Conservation (phyloP, 2,329 filamentous ascomycete genomes). For the Nigrospora oryzae region DNA sequence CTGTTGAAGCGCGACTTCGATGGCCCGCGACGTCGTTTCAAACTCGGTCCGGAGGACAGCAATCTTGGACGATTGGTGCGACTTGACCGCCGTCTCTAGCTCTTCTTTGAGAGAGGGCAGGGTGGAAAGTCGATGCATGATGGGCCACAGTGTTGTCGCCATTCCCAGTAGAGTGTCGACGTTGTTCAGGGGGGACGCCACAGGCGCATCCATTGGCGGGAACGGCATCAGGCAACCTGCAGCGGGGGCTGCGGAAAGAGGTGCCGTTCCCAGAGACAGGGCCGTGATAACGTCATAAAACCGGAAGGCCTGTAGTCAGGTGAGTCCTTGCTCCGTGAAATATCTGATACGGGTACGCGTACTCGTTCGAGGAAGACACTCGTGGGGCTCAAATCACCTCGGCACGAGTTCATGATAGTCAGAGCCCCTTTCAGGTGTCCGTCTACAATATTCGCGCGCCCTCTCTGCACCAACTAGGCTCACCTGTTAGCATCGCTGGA, state of each 20-base stretch:
- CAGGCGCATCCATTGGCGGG: slow-evolving; percentile 34
- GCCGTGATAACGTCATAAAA: slow-evolving; percentile 60
- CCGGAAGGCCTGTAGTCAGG: slow-evolving; percentile 42
- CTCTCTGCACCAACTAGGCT: slow-evolving; percentile 50
- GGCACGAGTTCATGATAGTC: slow-evolving; percentile 46
- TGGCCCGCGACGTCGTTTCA: slow-evolving; percentile 41
- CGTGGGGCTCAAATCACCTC: slow-evolving; percentile 37
- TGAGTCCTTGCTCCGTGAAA: slow-evolving; percentile 10
- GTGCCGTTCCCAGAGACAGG: slow-evolving; percentile 50
- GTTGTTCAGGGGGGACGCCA: slow-evolving; percentile 36
- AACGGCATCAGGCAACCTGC: slow-evolving; percentile 37
- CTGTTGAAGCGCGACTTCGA: slow-evolving; percentile 44
- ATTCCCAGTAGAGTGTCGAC: slow-evolving; percentile 54
- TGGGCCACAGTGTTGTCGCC: slow-evolving; percentile 54
- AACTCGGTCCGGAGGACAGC: slow-evolving; percentile 41
- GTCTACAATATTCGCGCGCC: slow-evolving; percentile 50
- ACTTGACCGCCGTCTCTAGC: slow-evolving; percentile 34
- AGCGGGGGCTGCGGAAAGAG: slow-evolving; percentile 41
- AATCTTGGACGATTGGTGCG: slow-evolving; percentile 32
- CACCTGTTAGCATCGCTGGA: slow-evolving; percentile 4
- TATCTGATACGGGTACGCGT: slow-evolving; percentile 3
- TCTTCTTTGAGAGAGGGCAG: slow-evolving; percentile 44
- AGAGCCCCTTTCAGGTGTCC: slow-evolving; percentile 54
- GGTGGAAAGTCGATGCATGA: slow-evolving; percentile 52
- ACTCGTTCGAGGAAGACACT: slow-evolving; percentile 52